phyloP scores from a whole-genome alignment of 306 rosid genomes.

The Senna tora region DNA sequence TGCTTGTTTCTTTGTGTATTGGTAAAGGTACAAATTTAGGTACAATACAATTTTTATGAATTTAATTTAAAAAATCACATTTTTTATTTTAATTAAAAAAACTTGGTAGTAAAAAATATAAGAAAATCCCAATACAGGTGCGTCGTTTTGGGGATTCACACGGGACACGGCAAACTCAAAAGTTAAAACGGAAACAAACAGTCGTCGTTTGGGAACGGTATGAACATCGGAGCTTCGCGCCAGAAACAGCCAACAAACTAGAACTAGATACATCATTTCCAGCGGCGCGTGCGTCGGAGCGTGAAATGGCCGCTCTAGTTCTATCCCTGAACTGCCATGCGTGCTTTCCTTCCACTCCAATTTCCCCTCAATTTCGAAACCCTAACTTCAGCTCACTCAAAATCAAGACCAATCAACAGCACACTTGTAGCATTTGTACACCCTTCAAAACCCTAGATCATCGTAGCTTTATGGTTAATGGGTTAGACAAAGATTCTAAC shows the following conservation, averaged over 20 bases:
- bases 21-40: too few species aligned
- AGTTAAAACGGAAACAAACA: not conserved
- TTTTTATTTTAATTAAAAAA: too few species aligned
- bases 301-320: conserved; percentile 47
- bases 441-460: conserved; percentile 30
- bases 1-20: too few species aligned
- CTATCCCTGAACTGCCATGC: conserved; percentile 19
- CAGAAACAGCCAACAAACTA: not conserved
- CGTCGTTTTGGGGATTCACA: not conserved
- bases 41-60: too few species aligned
- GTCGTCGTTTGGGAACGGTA: not conserved
- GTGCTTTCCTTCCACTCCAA: not conserved
- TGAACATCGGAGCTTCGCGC: not conserved
- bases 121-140: not conserved
- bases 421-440: not conserved
- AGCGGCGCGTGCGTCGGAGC: conserved; percentile 10
- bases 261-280: not conserved
- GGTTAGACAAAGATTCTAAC: conserved; percentile 40
- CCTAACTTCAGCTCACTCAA: conserved; percentile 34
- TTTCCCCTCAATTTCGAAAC: conserved; percentile 36
- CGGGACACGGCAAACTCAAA: too few species aligned
- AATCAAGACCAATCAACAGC: conserved; percentile 16
- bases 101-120: too few species aligned
- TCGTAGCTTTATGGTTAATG: conserved; percentile 31
- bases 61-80: too few species aligned